Percentiles rank a stretch among this genome's conserved stretches.
Conservation (phyloP, 2,329 filamentous ascomycete genomes). For the Talaromyces sp. region DNA sequence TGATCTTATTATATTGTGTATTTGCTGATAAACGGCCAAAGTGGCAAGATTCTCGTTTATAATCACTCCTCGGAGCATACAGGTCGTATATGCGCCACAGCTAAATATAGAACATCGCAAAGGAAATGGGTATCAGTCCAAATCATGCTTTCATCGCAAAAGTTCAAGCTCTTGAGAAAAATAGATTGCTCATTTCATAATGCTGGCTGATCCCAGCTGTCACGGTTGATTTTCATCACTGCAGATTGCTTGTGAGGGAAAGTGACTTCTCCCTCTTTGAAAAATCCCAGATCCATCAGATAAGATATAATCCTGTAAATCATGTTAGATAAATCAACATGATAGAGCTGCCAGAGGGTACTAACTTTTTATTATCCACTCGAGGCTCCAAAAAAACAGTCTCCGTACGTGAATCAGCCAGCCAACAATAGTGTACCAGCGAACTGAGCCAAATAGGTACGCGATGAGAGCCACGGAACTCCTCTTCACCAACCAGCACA, state of each 20-base stretch:
- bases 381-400: conserved; percentile 81
- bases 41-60: not conserved
- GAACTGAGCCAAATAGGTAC: conserved; percentile 78
- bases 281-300: conserved; percentile 69
- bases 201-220: conserved; percentile 70
- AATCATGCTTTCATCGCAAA: not conserved
- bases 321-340: not conserved
- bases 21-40: not conserved
- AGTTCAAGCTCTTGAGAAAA: not conserved
- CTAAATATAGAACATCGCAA: not conserved
- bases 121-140: not conserved
- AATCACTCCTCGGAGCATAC: not conserved
- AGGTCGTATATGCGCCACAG: not conserved
- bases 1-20: no score
- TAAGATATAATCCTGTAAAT: conserved; percentile 61
- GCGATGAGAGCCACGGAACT: conserved; percentile 72
- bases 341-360: no score
- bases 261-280: conserved; percentile 76
- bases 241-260: conserved; percentile 93
- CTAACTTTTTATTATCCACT: conserved; percentile 80
- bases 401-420: conserved; percentile 74
- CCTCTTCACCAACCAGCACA: conserved; percentile 84
- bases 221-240: conserved; percentile 71
- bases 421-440: conserved; percentile 78
- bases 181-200: conserved; percentile 35